phyloP scores from a whole-genome alignment of 2,329 filamentous ascomycete genomes.

The Pseudogymnoascus sp. region DNA sequence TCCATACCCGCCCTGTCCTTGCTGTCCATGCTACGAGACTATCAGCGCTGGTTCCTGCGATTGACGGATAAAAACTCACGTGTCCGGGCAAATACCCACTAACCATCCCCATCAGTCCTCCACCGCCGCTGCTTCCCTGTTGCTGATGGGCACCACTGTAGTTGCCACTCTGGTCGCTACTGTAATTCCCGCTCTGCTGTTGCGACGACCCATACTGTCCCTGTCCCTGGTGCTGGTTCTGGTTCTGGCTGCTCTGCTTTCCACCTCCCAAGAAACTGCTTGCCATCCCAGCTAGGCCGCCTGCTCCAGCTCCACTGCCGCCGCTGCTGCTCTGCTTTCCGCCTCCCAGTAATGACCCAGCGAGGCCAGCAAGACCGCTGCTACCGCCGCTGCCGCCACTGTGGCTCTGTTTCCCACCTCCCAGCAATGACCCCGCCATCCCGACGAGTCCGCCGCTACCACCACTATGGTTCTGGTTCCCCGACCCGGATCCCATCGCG shows the following conservation, averaged over 20 bases:
- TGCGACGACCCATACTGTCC: constrained; percentile 50
- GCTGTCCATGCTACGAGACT: constrained; percentile 15
- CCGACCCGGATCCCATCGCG: constrained; percentile 27
- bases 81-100: constrained; percentile 25
- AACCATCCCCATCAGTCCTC: constrained; percentile 23
- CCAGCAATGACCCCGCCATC: constrained; percentile 13
- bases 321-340: constrained; percentile 27
- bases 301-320: neutral
- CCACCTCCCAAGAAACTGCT: constrained; percentile 41
- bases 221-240: constrained; percentile 27
- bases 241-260: constrained; percentile 21
- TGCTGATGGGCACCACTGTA: constrained; percentile 1
- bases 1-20: constrained; percentile 49
- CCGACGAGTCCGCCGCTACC: constrained; percentile 21
- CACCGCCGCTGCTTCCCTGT: neutral
- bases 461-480: constrained; percentile 18
- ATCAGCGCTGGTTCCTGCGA: neutral
- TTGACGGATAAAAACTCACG: constrained; percentile 19
- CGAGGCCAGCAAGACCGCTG: constrained; percentile 33
- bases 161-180: neutral
- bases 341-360: constrained; percentile 47
- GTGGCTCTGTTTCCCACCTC: constrained; percentile 14
- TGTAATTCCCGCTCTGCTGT: constrained; percentile 35
- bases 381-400: constrained; percentile 22
- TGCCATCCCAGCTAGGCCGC: constrained; percentile 24